A percentile compares a stretch with the other conserved stretches of the same genome.
phyloP scores from a whole-genome alignment of 2,329 filamentous ascomycete genomes.

The Byssochlamys sp. region DNA sequence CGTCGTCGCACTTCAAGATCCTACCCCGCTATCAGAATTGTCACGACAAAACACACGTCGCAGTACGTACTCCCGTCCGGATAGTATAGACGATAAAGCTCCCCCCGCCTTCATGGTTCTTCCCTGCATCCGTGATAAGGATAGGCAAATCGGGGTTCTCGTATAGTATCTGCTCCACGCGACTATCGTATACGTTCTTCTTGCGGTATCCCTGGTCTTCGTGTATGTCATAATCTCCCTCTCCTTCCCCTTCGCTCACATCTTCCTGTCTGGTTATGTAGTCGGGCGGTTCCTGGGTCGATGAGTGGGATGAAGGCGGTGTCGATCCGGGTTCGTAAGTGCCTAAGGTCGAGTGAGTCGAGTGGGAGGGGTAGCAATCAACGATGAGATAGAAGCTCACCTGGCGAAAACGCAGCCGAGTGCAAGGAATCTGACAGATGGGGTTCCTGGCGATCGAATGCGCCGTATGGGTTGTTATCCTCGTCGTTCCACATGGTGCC shows the following conservation, averaged over 20 bases:
- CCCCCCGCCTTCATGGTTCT: slow-evolving; percentile 83
- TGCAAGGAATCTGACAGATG: slow-evolving; percentile 61
- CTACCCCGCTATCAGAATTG: slow-evolving; percentile 38
- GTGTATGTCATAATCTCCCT: slow-evolving; percentile 43
- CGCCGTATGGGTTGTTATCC: slow-evolving; percentile 95
- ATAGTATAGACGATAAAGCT: slow-evolving; percentile 97
- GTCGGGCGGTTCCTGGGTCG: slow-evolving; percentile 56
- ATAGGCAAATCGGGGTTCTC: slow-evolving; percentile 87
- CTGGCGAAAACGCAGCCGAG: slow-evolving; percentile 37
- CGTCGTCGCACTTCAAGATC: slow-evolving; percentile 88
- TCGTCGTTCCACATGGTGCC: slow-evolving; percentile 93
- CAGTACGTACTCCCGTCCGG: slow-evolving; percentile 65
- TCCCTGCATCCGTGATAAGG: slow-evolving; percentile 86
- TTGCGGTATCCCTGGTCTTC: slow-evolving; percentile 49
- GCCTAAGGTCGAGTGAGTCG: slow-evolving; percentile 16
- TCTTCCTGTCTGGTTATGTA: slow-evolving; percentile 45
- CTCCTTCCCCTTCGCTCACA: slow-evolving; percentile 51
- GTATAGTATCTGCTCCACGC: slow-evolving; percentile 94
- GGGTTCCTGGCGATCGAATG: slow-evolving; percentile 79
- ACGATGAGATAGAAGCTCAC: slow-evolving; percentile 39
- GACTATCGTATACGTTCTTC: slow-evolving; percentile 83
- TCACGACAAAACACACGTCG: background rate
- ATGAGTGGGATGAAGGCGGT: slow-evolving; percentile 62
- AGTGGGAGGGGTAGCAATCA: background rate
- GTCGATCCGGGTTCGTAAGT: slow-evolving; percentile 53